phyloP scores from a whole-genome alignment of 257 asterid species.

The Datura wrightii region DNA sequence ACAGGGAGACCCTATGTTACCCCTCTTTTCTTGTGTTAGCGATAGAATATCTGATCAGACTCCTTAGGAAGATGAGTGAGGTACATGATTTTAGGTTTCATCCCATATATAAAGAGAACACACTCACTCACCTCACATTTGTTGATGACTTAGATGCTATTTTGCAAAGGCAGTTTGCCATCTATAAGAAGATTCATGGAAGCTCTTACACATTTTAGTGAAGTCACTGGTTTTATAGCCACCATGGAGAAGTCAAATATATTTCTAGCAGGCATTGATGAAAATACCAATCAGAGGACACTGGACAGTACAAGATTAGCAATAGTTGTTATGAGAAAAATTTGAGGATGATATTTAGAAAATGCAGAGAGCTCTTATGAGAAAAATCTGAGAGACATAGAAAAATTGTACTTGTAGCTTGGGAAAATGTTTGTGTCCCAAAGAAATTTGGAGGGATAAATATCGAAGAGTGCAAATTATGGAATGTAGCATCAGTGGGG shows the following conservation, averaged over 20 bases:
- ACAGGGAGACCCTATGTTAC: background rate
- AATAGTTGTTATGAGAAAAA: too few species aligned
- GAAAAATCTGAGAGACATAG: too few species aligned
- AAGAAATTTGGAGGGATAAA: too few species aligned
- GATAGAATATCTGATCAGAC: background rate
- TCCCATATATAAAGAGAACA: background rate
- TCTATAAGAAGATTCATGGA: background rate
- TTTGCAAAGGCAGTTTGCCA: background rate
- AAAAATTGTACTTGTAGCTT: too few species aligned
- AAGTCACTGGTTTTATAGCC: background rate
- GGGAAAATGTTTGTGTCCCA: too few species aligned
- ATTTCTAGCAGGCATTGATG: background rate
- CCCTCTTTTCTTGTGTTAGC: background rate
- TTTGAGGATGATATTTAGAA: too few species aligned
- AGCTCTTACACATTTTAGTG: background rate
- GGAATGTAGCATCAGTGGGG: too few species aligned
- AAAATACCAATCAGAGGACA: too few species aligned
- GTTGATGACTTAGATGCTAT: background rate
- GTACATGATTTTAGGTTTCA: background rate
- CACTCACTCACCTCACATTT: background rate
- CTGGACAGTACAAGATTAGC: too few species aligned
- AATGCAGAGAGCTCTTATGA: too few species aligned
- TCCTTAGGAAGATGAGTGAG: background rate
- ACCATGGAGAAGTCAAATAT: background rate
- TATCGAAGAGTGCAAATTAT: too few species aligned